Base-by-base conservation (phyloP, 1,139 yeast species). In the Blastobotrys illinoisensis region DNA sequence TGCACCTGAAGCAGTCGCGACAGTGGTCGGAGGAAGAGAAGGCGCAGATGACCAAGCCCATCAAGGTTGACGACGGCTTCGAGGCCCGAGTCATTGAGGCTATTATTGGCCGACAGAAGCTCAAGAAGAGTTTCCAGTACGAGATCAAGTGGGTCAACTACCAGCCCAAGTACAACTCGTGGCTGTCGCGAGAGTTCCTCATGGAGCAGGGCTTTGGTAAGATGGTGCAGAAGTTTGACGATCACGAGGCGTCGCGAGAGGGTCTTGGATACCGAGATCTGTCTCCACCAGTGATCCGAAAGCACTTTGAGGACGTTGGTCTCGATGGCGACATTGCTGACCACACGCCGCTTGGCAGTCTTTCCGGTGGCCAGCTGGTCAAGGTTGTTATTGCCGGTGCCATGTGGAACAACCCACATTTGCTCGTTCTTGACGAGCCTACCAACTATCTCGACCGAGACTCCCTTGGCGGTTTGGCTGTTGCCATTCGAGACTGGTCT, bases 371-470 rank as follows among this genome's bases (percentile, higher is more conserved):
- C 64, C 99, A 93, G 77, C 80, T 91, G 70, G 99, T 93, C 60
- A 93, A 93, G 75, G 98, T 93, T 60, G 99, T 93, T 59, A 91
- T 93, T 77, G 99, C 99, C 16, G 98, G 98, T 74, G 98, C 98
- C 62, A 93, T 93, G 95, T 93, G 99, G 99, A 91, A 93, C 75
- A 93, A 93, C 70, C 99, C 99, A n/a, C 99, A 93, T 74, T 81
- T 93, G 74, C 81, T 93, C 61, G 99, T 93, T 46, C 80, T 93
- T 62, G 99, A 93, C 74, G 99, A 93, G 81, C 99, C 99, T 70
- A 93, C 99, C 67, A 93, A 93, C 76, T 93, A 93, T 79, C 80
- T 93, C 75, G 99, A 93, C 74, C 85, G 99, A 77, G 99, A 93
- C 71, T 91, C 98, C 24, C 79, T 93, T 60, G 99, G 99, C 69